Base-by-base conservation (phyloP, 306 rosid genomes). In the Canavalia gladiata region DNA sequence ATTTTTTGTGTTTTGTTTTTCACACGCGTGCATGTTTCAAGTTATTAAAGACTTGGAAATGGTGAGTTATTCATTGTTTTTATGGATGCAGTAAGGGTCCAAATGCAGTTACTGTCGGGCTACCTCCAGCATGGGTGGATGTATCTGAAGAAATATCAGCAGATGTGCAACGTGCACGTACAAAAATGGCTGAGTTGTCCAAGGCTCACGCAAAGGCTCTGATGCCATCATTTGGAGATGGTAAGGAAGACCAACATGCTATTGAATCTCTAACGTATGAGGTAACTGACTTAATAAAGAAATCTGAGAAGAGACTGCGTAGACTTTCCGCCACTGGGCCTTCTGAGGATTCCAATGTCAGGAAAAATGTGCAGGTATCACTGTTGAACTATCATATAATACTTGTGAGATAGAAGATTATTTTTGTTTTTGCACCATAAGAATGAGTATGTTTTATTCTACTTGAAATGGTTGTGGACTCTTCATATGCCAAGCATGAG, bases 61-160 rank as follows among this genome's bases (percentile, higher is more conserved):
- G 41, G 65, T 25, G 33, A 2, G 67, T 54, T 35, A 29, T 60
- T 42, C 35, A 34, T 46, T 88, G 42, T 75, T 66, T 79, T 64
- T 30, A 46, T 76, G 78, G 33, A 68, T 87, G 86, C 94, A 93
- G 98, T 77, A 88, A 85, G 86, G 97, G 90, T 80, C 84, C 84
- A 64, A 81, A 92, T 80, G 89, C 91, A 56, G 80, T 90, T 64
- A 92, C 91, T 4, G 91, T 96, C 73, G 99, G 98, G 78, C 88
- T 95, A 62, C 98, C 99, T 34, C 99, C 99, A 4, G 96, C 98
- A 6, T 93, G 99, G 99, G 98, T 96, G 76, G 98, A 93, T 90
- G 82, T 93, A 18, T 96, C 98, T 13, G 99, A 96, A 88, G 99
- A 96, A 78, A 92, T 96, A 92, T 87, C 97, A 31, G 87, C 87